Conservation (phyloP, 78 protist species). For the Dictyostelium citrinum region DNA sequence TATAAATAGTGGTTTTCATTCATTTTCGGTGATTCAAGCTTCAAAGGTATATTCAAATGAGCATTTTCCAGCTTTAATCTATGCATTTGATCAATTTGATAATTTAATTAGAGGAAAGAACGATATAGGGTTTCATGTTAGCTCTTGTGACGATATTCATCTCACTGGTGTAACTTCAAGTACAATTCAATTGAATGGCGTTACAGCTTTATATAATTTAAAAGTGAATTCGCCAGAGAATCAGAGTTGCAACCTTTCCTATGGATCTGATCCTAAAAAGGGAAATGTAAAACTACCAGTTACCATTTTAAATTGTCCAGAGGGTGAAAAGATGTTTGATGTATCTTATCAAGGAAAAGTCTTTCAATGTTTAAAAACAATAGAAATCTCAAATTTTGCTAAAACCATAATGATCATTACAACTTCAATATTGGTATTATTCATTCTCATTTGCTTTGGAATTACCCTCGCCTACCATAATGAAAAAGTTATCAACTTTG, state of each 20-base stretch:
- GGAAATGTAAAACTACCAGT: background rate
- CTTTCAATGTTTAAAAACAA: background rate
- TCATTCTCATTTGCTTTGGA: background rate
- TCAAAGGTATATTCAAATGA: background rate
- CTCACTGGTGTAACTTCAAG: background rate
- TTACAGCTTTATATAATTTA: background rate
- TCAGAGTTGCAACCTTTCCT: background rate
- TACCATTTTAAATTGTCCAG: background rate
- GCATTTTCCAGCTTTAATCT: background rate
- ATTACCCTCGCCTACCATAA: background rate
- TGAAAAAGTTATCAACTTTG: background rate
- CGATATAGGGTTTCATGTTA: background rate
- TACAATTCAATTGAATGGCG: background rate
- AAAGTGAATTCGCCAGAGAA: background rate
- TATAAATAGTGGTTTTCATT: background rate
- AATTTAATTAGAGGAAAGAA: background rate
- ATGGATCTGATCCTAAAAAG: background rate
- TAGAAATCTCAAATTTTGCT: background rate
- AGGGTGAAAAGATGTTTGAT: background rate
- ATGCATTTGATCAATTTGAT: background rate
- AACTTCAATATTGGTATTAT: background rate
- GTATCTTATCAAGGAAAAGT: background rate
- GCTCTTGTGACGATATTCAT: background rate
- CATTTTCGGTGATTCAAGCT: background rate
- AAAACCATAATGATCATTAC: background rate